Conservation (phyloP, 306 rosid species). For the Quercus dentata region DNA sequence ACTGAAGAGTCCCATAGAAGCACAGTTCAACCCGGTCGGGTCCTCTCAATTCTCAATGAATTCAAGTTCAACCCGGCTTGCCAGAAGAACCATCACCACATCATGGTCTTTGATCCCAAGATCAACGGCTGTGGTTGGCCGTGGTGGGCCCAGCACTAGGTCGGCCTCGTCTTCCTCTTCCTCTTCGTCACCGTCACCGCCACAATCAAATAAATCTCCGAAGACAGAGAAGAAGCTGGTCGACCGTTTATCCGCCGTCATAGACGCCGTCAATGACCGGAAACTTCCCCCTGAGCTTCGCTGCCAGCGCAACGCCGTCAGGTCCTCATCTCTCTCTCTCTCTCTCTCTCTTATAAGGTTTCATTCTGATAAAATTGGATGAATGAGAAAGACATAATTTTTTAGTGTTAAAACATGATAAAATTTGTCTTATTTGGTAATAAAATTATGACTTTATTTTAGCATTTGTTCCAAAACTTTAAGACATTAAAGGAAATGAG, state of each 20-base stretch:
- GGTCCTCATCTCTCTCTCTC: constrained; percentile 31
- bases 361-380: too few relatives aligned
- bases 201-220: constrained; percentile 40
- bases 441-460: too few relatives aligned
- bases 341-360: too few relatives aligned
- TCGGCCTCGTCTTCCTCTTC: constrained; percentile 37
- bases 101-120: constrained; percentile 20
- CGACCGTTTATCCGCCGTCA: constrained; percentile 64
- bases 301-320: constrained; percentile 76
- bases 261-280: constrained; percentile 76
- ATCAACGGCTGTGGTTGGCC: constrained; percentile 11
- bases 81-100: constrained; percentile 8
- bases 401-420: not conserved
- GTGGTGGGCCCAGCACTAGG: constrained; percentile 8
- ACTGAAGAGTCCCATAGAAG: not conserved
- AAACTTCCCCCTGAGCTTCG: constrained; percentile 88
- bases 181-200: constrained; percentile 26
- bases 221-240: constrained; percentile 55
- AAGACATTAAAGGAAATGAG: too few relatives aligned
- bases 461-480: too few relatives aligned
- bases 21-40: not conserved
- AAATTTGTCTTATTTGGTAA: too few relatives aligned
- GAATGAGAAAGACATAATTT: too few relatives aligned
- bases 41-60: too few relatives aligned
- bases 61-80: constrained; percentile 42